Base-by-base conservation (phyloP, 1,284 basidiomycete species). In the Melampsora abietis-canadensis region DNA sequence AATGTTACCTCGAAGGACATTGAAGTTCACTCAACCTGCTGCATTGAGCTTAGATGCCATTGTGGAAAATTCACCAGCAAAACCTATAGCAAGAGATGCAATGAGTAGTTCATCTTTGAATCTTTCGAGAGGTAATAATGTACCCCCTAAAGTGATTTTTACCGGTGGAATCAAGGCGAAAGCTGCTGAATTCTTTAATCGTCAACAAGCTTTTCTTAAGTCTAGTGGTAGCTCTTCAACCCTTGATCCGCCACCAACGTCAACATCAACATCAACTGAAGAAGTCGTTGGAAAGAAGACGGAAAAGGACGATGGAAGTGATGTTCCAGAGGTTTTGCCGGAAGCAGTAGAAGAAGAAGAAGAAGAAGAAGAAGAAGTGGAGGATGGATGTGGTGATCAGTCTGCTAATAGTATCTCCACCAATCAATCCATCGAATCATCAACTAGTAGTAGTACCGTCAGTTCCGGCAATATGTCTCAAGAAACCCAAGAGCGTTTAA, bases 401-500 rank as follows among this genome's bases (percentile, higher is more conserved):
- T 65, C 62, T 17, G 34, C 15, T 31, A 66, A 61, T 59, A 66
- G 63, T 44, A 57, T 73, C 27, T 47, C 48, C 12, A 59, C 47
- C 31, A 57, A 72, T n/a, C 61, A 51, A n/a, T 72, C 69, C 1
- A 44, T 44, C 10, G 54, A 31, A 8, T 60, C 70, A 10, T n/a
- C 44, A 31, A n/a, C 61, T 44, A 63, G 54, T 44, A 73, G 63
- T 31, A 17, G 59, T 27, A 48, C 19, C 10, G 46, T 21, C 12
- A 30, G 21, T 54, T 66, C 51, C 17, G 63, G 47, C 12, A 66
- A 66, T 65, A 70, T 76, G 34, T 76, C 76, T 4, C 66, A 76
- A 2, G 78, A 78, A 44, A 79, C 78, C 8, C 76, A 78, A 4
- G 76, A 76, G 24, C 65, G 78, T 10, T 76, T 79, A 44, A 75